Percentiles rank a stretch among this genome's conserved stretches.
Evolutionary conservation across 2,329 filamentous ascomycete species (phyloP).

Genomic region (Zarea fungicola): DNA sequence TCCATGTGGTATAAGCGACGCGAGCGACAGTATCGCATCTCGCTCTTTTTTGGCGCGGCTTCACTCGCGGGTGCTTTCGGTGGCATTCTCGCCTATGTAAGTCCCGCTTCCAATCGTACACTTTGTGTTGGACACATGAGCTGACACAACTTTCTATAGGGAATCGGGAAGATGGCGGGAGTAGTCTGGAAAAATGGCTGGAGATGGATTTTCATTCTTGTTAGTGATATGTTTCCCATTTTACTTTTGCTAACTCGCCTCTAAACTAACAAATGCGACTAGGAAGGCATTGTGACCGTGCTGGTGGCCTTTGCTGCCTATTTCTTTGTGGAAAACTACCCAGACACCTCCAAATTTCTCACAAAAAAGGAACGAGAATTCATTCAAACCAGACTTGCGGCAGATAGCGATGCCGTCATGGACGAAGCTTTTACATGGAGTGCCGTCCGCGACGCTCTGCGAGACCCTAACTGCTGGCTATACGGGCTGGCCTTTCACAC

Average conservation of each 20-base stretch:
- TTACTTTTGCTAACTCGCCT: not conserved
- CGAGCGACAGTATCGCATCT: conserved; percentile 43
- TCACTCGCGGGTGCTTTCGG: conserved; percentile 38
- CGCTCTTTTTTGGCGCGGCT: conserved; percentile 38
- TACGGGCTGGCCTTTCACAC: conserved; percentile 70
- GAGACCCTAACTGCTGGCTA: conserved; percentile 66
- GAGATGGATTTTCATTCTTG: conserved; percentile 39
- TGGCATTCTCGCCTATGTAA: conserved; percentile 41
- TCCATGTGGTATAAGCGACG: conserved; percentile 45
- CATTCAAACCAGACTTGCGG: conserved; percentile 56
- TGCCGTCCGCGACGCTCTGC: conserved; percentile 57
- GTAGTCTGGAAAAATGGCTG: conserved; percentile 37
- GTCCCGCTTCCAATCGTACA: too few relatives aligned
- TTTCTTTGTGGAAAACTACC: conserved; percentile 56
- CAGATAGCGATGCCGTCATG: conserved; percentile 64
- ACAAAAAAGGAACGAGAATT: not conserved
- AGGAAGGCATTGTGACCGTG: conserved; percentile 53
- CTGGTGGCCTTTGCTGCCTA: conserved; percentile 45
- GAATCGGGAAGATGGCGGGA: conserved; percentile 40
- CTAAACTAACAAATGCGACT: not conserved
- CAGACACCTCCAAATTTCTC: not conserved
- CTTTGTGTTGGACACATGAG: too few relatives aligned
- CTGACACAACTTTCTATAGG: too few relatives aligned
- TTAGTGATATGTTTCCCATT: conserved; percentile 22
- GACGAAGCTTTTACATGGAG: conserved; percentile 65